Evolutionary conservation across 176 grass and related monocot species (phyloP), one percentile per base, ranked within the genome.

Genomic region (Eragrostis nindensis): DNA sequence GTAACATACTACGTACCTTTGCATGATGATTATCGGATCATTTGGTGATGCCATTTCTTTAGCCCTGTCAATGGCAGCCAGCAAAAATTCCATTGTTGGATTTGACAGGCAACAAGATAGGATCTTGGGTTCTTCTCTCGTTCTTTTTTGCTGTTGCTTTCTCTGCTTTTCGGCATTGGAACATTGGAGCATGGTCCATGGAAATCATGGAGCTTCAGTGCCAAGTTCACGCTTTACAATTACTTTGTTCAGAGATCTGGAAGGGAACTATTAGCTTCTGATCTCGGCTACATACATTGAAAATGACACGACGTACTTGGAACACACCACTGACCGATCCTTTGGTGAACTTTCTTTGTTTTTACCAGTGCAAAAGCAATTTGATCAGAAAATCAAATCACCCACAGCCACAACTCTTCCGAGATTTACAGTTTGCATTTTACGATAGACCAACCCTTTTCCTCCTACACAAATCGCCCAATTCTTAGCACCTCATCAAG

Each of bases 301-400:
- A 53, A 67, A 84, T 75, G 70, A 80, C 70, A 57, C 25, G 15
- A 57, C 49, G 60, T 32, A 80, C 68, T 63, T n/a, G n/a, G n/a
- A n/a, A n/a, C n/a, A n/a, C n/a, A n/a, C n/a, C n/a, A n/a, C n/a
- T n/a, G 45, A 89, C 71, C 57, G 64, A n/a, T n/a, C n/a, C n/a
- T n/a, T n/a, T n/a, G n/a, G n/a, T n/a, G n/a, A 74, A 27, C 38
- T 85, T 75, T 83, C 4, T 66, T 89, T 77, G 15, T 59, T 80
- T 71, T 71, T 57, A 84, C 55, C 64, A 59, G 57, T 62, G 16
- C 25, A 66, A 55, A 39, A 48, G 71, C 46, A 59, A 85, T 89
- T 81, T 42, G 87, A 89, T 76, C 46, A 89, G 87, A 30, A 19
- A 48, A 89, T 85, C 87, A 77, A 76, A 77, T 77, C 63, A 56